These are phyloP conservation scores for Cymbopogon citratus DNA, from an alignment of 176 grass and related monocot genomes.

Conservation along the genomic window DNA sequence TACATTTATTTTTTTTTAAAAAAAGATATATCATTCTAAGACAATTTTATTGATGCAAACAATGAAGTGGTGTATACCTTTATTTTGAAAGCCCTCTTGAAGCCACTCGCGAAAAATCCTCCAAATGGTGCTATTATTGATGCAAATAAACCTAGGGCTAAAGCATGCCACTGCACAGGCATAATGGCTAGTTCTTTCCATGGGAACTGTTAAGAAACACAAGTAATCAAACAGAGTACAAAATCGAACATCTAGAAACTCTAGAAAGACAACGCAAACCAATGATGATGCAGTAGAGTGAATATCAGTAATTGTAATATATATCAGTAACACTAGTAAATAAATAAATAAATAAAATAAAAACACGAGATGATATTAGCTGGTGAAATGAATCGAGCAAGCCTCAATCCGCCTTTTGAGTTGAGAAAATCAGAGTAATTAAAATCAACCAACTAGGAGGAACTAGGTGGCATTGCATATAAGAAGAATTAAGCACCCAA, in stretches of 20 bases:
- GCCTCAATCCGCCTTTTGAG: background rate
- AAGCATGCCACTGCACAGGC: slow-evolving; percentile 95
- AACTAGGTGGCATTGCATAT: background rate
- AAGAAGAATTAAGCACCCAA: background rate
- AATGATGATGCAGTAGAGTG: background rate
- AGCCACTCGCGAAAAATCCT: slow-evolving; percentile 98
- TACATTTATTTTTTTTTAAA: slow-evolving; percentile 33
- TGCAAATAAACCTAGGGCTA: slow-evolving; percentile 94
- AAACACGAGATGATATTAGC: background rate
- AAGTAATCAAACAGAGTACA: slow-evolving; percentile 15
- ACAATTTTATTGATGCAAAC: background rate
- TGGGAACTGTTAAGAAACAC: slow-evolving; percentile 61
- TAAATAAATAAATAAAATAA: no score
- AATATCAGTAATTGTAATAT: background rate
- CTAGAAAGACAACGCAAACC: background rate
- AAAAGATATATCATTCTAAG: slow-evolving; percentile 5
- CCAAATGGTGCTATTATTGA: slow-evolving; percentile 99
- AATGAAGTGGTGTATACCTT: slow-evolving; percentile 51
- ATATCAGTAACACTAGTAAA: background rate
- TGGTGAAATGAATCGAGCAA: background rate
- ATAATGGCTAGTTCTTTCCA: slow-evolving; percentile 85
- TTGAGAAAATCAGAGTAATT: background rate
- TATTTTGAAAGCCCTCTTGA: slow-evolving; percentile 96
- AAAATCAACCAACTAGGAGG: background rate
- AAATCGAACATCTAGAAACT: slow-evolving; percentile 18